phyloP scores from a whole-genome alignment of 805 yeast species.

The Candida ficus region DNA sequence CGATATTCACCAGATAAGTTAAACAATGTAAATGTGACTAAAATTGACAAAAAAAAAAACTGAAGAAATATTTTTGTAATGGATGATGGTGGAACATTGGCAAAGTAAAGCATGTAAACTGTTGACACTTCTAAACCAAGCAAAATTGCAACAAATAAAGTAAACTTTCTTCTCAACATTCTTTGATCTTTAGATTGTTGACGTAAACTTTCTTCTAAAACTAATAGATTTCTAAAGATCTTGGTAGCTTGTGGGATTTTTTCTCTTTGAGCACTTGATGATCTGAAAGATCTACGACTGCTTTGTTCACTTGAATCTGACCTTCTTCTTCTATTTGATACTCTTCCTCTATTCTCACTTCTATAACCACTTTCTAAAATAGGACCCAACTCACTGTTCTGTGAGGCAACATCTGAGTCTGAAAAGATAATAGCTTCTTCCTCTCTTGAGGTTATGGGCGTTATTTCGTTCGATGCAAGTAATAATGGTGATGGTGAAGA shows the following conservation, averaged over 20 bases:
- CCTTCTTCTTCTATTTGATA: constrained; percentile 15
- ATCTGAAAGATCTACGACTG: constrained; percentile 19
- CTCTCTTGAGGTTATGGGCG: constrained; percentile 25
- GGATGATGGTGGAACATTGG: constrained; percentile 36
- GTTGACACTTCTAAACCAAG: constrained; percentile 36
- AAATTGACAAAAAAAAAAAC: constrained; percentile 53
- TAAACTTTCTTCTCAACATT: constrained; percentile 46
- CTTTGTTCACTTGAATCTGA: constrained; percentile 24
- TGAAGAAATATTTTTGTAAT: constrained; percentile 35
- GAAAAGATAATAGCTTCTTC: constrained; percentile 26
- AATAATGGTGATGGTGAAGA: constrained; percentile 21
- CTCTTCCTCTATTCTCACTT: constrained; percentile 6
- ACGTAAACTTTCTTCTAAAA: constrained; percentile 81
- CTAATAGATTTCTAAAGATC: constrained; percentile 74
- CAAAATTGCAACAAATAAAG: constrained; percentile 34
- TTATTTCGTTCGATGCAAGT: constrained; percentile 19
- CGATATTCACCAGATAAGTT: constrained; percentile 87
- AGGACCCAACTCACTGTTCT: constrained; percentile 11
- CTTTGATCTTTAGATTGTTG: constrained; percentile 75
- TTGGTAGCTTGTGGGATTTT: constrained; percentile 52
- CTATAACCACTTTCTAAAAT: neutral
- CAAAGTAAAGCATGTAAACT: constrained; percentile 33
- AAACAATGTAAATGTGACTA: constrained; percentile 69
- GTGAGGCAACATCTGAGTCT: constrained; percentile 28
- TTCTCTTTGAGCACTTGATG: constrained; percentile 21